Conservation (phyloP, 2,329 filamentous ascomycete species). For the Tolypocladium endophyticum region DNA sequence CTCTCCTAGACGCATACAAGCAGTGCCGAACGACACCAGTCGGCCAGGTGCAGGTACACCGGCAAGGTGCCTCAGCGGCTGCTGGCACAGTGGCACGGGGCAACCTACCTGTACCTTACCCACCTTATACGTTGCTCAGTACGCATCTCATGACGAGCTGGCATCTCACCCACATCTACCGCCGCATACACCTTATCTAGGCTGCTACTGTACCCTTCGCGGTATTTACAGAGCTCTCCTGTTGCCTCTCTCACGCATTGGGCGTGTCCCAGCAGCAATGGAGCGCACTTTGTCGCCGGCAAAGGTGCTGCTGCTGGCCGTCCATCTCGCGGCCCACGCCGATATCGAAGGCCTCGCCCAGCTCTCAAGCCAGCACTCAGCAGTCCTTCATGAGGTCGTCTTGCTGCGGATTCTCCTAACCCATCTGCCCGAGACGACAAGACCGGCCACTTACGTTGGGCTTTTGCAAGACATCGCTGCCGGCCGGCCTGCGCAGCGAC, state of each 20-base stretch:
- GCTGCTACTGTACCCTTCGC: background rate
- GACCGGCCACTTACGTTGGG: slow-evolving; percentile 50
- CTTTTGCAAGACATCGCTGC: slow-evolving; percentile 49
- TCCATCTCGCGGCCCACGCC: slow-evolving; percentile 55
- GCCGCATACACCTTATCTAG: background rate
- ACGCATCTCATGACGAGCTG: background rate
- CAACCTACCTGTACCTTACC: background rate
- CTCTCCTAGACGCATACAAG: background rate
- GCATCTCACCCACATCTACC: background rate
- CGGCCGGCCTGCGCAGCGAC: slow-evolving; percentile 29
- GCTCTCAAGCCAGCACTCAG: slow-evolving; percentile 45
- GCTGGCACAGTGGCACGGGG: no score
- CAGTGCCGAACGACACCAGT: no score
- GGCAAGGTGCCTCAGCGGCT: no score
- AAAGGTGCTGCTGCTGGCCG: slow-evolving; percentile 63
- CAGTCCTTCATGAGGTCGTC: slow-evolving; percentile 52
- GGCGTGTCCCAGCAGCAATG: slow-evolving; percentile 9
- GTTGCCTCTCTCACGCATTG: background rate
- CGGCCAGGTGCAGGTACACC: no score
- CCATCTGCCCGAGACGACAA: slow-evolving; percentile 62
- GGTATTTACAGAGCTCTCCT: background rate
- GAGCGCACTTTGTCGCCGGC: slow-evolving; percentile 43
- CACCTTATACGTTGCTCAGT: no score
- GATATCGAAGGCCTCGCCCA: slow-evolving; percentile 52
- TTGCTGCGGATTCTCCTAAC: slow-evolving; percentile 65